phyloP scores from a whole-genome alignment of 2,329 filamentous ascomycete genomes.

The Colletotrichum noveboracense region DNA sequence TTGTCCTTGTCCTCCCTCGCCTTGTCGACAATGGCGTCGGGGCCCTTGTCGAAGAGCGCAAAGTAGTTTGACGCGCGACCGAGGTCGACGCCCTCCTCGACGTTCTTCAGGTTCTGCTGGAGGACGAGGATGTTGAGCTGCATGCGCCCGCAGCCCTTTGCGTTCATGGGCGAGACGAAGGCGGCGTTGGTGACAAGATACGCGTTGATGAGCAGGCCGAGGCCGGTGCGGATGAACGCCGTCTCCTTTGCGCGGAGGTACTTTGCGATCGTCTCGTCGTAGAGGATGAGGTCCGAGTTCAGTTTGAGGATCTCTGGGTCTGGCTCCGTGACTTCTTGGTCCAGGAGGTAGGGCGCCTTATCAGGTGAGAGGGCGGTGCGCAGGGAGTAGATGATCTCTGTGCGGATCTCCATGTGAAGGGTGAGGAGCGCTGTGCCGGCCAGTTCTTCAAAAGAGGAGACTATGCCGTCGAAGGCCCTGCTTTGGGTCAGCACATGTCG shows the following conservation, averaged over 20 bases:
- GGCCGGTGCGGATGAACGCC: conserved; percentile 76
- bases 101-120: conserved; percentile 95
- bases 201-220: conserved; percentile 79
- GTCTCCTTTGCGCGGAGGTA: conserved; percentile 76
- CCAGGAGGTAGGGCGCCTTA: conserved; percentile 66
- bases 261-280: conserved; percentile 80
- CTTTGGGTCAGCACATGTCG: conserved; percentile 25
- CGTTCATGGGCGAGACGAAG: conserved; percentile 83
- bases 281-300: conserved; percentile 83
- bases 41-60: conserved; percentile 68
- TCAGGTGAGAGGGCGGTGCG: conserved; percentile 64
- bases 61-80: conserved; percentile 71
- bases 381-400: conserved; percentile 83
- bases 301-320: conserved; percentile 82
- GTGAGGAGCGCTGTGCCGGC: conserved; percentile 81
- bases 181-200: conserved; percentile 77
- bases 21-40: conserved; percentile 68
- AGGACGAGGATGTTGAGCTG: conserved; percentile 93
- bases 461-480: conserved; percentile 84
- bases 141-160: conserved; percentile 82
- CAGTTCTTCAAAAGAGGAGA: conserved; percentile 82
- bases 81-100: conserved; percentile 74
- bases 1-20: conserved; percentile 66
- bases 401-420: conserved; percentile 87
- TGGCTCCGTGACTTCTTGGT: conserved; percentile 77